Conservation (phyloP, 345 rosid genomes). For the Eucalyptus leucophloia region DNA sequence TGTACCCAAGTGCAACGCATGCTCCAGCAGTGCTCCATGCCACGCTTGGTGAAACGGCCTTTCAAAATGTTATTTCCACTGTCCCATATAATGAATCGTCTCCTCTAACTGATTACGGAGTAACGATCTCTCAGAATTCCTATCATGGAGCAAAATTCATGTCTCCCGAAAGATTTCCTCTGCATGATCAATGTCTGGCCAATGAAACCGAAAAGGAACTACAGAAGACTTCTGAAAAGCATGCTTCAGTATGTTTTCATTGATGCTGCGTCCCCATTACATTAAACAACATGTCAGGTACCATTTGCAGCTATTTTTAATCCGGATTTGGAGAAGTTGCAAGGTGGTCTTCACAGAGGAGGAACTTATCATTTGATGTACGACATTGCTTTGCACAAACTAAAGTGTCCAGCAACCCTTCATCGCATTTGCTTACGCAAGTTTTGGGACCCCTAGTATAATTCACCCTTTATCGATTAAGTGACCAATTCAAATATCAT, state of each 20-base stretch:
- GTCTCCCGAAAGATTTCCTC: neutral
- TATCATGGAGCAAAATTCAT: neutral
- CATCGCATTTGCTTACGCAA: neutral
- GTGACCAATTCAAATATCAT: neutral
- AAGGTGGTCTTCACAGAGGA: neutral
- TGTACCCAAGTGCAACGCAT: neutral
- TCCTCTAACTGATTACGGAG: neutral
- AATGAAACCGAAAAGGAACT: neutral
- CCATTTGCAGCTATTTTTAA: neutral
- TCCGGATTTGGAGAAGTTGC: neutral
- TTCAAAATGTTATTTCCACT: neutral
- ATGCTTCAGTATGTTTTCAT: neutral
- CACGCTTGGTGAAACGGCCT: neutral
- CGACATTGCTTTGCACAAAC: neutral
- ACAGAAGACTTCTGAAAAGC: neutral
- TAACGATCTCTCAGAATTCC: neutral
- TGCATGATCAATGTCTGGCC: neutral
- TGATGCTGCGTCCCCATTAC: neutral
- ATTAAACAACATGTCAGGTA: neutral
- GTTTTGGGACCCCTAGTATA: neutral
- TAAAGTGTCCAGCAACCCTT: neutral
- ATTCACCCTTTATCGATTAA: neutral
- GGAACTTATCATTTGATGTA: neutral
- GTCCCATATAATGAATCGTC: neutral
- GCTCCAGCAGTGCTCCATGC: neutral